These are phyloP conservation scores for Colletotrichum orbiculare DNA, from an alignment of 2,329 filamentous ascomycete genomes.

Conservation along the genomic window DNA sequence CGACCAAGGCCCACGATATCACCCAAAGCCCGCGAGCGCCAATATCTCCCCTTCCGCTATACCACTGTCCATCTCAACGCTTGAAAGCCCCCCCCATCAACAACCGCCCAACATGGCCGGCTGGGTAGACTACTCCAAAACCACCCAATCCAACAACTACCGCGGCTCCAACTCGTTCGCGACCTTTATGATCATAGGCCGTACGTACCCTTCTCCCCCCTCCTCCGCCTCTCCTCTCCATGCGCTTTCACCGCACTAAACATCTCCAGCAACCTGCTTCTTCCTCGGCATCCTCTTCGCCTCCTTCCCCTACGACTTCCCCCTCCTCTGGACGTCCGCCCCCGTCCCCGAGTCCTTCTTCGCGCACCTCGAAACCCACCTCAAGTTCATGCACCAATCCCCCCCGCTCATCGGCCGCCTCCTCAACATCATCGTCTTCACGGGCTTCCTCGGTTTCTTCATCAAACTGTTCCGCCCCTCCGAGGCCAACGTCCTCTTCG, in stretches of 20 bases:
- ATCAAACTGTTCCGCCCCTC: slow-evolving; percentile 94
- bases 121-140: slow-evolving; percentile 65
- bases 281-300: slow-evolving; percentile 99
- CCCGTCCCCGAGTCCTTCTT: slow-evolving; percentile 76
- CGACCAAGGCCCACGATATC: too few relatives aligned
- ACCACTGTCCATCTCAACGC: background rate
- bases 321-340: slow-evolving; percentile 82
- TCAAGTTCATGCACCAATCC: slow-evolving; percentile 89
- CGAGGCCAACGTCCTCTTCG: slow-evolving; percentile 96
- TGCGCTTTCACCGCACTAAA: slow-evolving; percentile 11
- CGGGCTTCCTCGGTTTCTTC: slow-evolving; percentile 89
- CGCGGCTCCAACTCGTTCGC: slow-evolving; percentile 80
- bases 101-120: slow-evolving; percentile 27
- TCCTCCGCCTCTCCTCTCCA: slow-evolving; percentile 28
- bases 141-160: slow-evolving; percentile 66
- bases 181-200: slow-evolving; percentile 95
- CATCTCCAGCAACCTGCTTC: slow-evolving; percentile 81
- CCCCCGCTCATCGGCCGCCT: slow-evolving; percentile 93
- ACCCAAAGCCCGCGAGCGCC: too few relatives aligned
- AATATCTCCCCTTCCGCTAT: too few relatives aligned
- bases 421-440: slow-evolving; percentile 90
- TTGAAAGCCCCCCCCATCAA: background rate
- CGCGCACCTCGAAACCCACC: slow-evolving; percentile 87
- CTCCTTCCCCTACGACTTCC: slow-evolving; percentile 94
- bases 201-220: slow-evolving; percentile 65